Evolutionary conservation across 1,284 basidiomycete species (phyloP), one percentile per base, ranked within the genome.

Genomic region (Apiotrichum montevideense): DNA sequence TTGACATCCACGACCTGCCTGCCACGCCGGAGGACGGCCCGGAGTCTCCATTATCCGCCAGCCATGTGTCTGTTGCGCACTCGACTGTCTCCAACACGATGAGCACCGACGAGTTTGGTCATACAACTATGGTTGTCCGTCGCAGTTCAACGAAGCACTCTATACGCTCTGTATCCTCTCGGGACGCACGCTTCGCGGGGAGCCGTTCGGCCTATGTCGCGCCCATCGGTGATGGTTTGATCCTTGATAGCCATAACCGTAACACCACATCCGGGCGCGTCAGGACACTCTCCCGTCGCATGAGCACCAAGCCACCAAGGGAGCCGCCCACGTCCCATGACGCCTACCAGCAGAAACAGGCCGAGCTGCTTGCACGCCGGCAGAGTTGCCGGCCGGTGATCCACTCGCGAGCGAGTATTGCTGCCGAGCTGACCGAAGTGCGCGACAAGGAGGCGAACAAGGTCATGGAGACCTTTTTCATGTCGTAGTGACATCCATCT

Each of bases 401-500:
- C 32, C 68, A 69, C 58, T 61, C 56, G 8, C 62, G 59, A 4
- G 68, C 70, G 7, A 68, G 61, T 15, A 56, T 73, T 10, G 66
- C 66, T 6, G 67, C 67, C 51, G 64, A 68, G 52, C 53, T 69
- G 58, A 46, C 54, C 47, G 47, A 56, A 48, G 63, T 72, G 34
- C 59, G 60, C 59, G 59, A 69, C 60, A 70, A 73, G 56, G 71
- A 73, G 45, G 65, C 70, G 15, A 37, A 35, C 21, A 35, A 37
- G 8, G 62, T 59, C 51, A 68, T 68, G 45, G 73, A 75, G 66
- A 67, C 67, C 4, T 71, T 72, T 62, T 75, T 75, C 69, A 57
- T 73, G 65, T 63, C 63, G 35, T 71, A 63, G 32, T 33, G 21
- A 21, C 21, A 21, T 21, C 21, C 21, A 21, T 21, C 21, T 21